These are phyloP conservation scores for Picea sitchensis DNA, from an alignment of 75 land plant genomes.

Conservation along the genomic window DNA sequence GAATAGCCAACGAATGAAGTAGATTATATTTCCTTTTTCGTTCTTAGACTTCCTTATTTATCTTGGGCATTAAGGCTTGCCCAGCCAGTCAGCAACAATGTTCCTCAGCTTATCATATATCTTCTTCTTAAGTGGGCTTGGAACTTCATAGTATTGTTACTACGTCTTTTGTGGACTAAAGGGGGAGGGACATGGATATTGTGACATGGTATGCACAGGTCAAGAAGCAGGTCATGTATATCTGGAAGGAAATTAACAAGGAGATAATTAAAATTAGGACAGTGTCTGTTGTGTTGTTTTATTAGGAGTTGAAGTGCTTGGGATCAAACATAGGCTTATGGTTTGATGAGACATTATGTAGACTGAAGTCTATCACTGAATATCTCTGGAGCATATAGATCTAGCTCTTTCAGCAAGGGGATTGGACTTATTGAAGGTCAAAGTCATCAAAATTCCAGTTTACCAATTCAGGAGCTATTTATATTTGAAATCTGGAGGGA, in stretches of 20 bases:
- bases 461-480: neutral
- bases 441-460: neutral
- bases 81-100: neutral
- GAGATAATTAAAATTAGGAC: constrained; percentile 3
- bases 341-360: constrained; percentile 11
- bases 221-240: constrained; percentile 16
- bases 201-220: constrained; percentile 12
- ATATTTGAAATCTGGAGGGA: constrained; percentile 7
- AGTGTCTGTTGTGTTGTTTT: constrained; percentile 10
- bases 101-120: neutral
- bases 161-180: neutral
- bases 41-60: neutral
- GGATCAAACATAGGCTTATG: neutral
- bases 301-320: neutral
- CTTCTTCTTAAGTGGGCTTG: neutral
- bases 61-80: constrained; percentile 5
- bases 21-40: neutral
- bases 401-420: neutral
- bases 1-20: neutral
- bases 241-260: neutral
- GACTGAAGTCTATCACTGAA: neutral
- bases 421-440: constrained; percentile 1
- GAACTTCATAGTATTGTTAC: neutral
- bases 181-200: neutral
- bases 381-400: neutral